Percentiles rank a stretch among this genome's conserved stretches.
Evolutionary conservation across 202 grass and related monocot species (phyloP).

Genomic region (Bolboschoenoplectus hybrid): DNA sequence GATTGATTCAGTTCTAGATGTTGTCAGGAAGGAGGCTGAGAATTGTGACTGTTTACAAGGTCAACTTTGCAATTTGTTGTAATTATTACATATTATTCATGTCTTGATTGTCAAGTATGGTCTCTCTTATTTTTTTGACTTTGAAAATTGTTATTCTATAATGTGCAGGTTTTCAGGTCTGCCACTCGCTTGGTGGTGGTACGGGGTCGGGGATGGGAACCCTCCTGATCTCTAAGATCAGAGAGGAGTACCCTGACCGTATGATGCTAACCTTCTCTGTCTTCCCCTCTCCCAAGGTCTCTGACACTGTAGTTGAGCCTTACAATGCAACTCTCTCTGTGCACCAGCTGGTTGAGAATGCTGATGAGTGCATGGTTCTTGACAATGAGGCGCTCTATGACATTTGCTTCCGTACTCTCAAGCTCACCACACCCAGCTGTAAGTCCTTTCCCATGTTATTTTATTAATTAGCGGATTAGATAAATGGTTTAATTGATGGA

Average conservation of each 20-base stretch:
- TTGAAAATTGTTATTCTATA: constrained; percentile 22
- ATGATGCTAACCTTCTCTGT: constrained; percentile 97
- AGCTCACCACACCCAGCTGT: constrained; percentile 91
- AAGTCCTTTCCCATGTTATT: constrained; percentile 42
- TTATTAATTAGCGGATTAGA: constrained; percentile 9
- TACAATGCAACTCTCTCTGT: constrained; percentile 89
- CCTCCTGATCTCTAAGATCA: constrained; percentile 89
- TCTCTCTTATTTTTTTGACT: constrained; percentile 21
- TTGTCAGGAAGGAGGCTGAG: constrained; percentile 89
- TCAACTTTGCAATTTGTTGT: constrained; percentile 29
- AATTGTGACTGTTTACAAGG: constrained; percentile 97
- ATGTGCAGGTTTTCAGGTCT: constrained; percentile 81
- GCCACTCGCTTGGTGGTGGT: constrained; percentile 88
- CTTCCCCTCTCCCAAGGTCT: constrained; percentile 85
- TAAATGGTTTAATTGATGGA: not conserved
- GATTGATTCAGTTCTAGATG: constrained; percentile 87
- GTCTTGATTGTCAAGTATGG: not conserved
- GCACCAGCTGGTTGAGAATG: constrained; percentile 82
- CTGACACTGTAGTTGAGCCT: constrained; percentile 82
- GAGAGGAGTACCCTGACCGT: constrained; percentile 83
- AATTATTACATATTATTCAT: constrained; percentile 12
- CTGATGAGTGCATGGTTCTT: constrained; percentile 88
- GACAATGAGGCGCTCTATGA: constrained; percentile 87
- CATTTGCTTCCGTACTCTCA: constrained; percentile 86
- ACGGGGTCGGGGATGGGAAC: constrained; percentile 91